phyloP scores from a whole-genome alignment of 2,329 filamentous ascomycete genomes.

The Myrmaecium sp. region DNA sequence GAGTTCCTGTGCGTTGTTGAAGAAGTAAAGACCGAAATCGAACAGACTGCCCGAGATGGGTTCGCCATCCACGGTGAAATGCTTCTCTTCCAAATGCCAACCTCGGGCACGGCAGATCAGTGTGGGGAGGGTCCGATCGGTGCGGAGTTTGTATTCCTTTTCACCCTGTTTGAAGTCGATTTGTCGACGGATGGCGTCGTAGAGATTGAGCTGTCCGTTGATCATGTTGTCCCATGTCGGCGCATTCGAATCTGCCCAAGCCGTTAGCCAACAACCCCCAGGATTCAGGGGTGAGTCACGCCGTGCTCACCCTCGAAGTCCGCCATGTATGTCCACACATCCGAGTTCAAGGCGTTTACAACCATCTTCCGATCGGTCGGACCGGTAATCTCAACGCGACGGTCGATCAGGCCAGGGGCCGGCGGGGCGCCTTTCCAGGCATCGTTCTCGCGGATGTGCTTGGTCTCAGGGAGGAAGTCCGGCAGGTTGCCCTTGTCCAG shows the following conservation, averaged over 20 bases:
- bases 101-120: constrained; percentile 88
- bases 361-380: constrained; percentile 99
- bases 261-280: constrained; percentile 3
- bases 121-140: constrained; percentile 70
- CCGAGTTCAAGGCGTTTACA: constrained; percentile 85
- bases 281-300: not conserved
- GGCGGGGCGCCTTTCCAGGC: constrained; percentile 87
- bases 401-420: constrained; percentile 81
- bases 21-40: constrained; percentile 98
- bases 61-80: constrained; percentile 88
- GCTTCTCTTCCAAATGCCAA: constrained; percentile 98
- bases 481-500: constrained; percentile 77
- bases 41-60: constrained; percentile 85
- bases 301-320: constrained; percentile 68
- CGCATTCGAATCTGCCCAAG: constrained; percentile 67
- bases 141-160: constrained; percentile 96
- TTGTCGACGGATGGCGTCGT: constrained; percentile 85
- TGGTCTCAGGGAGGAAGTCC: constrained; percentile 92
- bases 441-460: constrained; percentile 82
- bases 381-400: constrained; percentile 91
- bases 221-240: constrained; percentile 99
- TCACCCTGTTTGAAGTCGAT: constrained; percentile 90
- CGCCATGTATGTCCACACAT: constrained; percentile 99
- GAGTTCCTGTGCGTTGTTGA: constrained; percentile 87
- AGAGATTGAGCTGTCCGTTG: constrained; percentile 92